Percentiles rank a stretch among this genome's conserved stretches.
phyloP scores from a whole-genome alignment of 208 protist genomes.

The Leishmania lainsoni region DNA sequence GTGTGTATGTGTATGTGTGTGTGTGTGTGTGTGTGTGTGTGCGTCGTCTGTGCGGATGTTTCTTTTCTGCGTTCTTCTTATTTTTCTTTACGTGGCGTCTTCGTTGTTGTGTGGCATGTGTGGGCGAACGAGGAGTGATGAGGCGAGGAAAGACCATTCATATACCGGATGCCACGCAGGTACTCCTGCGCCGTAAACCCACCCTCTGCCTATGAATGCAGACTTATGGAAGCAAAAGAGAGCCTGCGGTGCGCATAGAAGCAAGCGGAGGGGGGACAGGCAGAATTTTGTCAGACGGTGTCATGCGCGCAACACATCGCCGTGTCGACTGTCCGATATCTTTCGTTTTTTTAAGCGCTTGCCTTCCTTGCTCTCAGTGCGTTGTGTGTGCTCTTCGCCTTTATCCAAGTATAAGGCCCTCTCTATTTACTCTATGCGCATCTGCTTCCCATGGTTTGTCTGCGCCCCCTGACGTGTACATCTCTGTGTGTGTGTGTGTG shows the following conservation, averaged over 20 bases:
- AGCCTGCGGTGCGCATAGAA: neutral
- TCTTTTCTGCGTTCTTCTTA: neutral
- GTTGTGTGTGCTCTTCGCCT: no score
- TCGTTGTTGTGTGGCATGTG: neutral
- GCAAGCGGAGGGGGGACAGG: neutral
- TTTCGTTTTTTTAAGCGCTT: neutral
- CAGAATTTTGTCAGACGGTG: neutral
- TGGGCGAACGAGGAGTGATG: neutral
- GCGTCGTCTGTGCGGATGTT: neutral
- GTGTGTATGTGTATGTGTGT: neutral
- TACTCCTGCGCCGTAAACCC: neutral
- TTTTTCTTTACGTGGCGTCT: neutral
- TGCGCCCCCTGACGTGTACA: neutral
- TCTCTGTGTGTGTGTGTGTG: conserved; percentile 2
- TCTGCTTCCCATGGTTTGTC: neutral
- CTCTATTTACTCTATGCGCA: neutral
- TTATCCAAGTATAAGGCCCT: no score
- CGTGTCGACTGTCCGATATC: neutral
- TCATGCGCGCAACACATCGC: neutral
- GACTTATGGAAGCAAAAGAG: neutral
- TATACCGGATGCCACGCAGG: neutral
- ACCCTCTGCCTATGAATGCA: no score
- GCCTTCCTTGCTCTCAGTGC: neutral
- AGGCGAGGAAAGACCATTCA: neutral
- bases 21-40: neutral